Conservation (phyloP, 345 rosid genomes). For the Mercurialis annua region DNA sequence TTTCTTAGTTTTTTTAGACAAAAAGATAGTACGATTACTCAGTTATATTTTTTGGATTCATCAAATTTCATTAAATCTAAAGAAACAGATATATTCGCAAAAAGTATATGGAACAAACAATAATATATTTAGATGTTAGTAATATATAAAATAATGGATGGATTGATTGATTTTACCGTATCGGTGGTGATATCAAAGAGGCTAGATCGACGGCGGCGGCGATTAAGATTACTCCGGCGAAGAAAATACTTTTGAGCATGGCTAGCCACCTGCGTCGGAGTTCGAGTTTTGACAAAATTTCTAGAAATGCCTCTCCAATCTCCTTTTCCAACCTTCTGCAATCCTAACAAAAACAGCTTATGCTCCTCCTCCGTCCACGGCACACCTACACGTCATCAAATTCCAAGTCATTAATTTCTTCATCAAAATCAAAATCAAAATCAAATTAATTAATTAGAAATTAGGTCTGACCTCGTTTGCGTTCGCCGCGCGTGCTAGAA, state of each 20-base stretch:
- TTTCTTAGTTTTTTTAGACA: too few relatives aligned
- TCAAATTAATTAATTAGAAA: background rate
- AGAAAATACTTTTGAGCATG: slow-evolving; percentile 96
- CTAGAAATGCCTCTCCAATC: slow-evolving; percentile 95
- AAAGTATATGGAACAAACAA: too few relatives aligned
- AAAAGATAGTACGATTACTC: background rate
- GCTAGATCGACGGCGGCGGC: slow-evolving; percentile 91
- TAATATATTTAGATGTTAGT: background rate
- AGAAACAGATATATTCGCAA: too few relatives aligned
- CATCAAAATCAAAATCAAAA: background rate
- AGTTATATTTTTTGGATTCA: background rate
- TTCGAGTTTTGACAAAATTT: slow-evolving; percentile 79
- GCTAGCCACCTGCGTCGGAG: slow-evolving; percentile 95
- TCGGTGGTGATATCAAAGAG: slow-evolving; percentile 88
- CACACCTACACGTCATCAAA: slow-evolving; percentile 44
- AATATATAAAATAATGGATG: background rate
- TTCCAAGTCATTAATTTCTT: background rate
- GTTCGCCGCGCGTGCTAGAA: slow-evolving; percentile 47
- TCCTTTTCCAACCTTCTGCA: slow-evolving; percentile 86
- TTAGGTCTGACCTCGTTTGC: slow-evolving; percentile 69
- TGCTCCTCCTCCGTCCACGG: slow-evolving; percentile 99
- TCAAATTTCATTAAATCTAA: background rate
- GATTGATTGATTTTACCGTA: slow-evolving; percentile 40
- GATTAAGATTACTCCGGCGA: slow-evolving; percentile 71
- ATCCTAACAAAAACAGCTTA: slow-evolving; percentile 72